Evolutionary conservation across 371 early-diverging fungal genomes (phyloP), one percentile per base, ranked within the genome.

Genomic region (Catenaria anguillulae): DNA sequence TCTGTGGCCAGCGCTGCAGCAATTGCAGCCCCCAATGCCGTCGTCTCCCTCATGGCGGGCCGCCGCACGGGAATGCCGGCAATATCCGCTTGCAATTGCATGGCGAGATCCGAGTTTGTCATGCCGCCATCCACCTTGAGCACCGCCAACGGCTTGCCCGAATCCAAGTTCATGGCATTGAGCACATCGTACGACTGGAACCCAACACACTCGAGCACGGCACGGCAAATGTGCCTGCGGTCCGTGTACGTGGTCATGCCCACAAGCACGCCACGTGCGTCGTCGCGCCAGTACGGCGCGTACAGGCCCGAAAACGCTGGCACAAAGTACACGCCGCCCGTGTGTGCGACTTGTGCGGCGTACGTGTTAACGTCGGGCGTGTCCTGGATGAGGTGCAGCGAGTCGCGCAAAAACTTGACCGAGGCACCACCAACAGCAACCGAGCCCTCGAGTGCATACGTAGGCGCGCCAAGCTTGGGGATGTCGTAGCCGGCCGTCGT

Each of bases 211-310:
- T 94, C 97, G 15, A 94, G 77, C 2, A 87, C 84, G 1, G 95
- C 93, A 37, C 94, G 76, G 31, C 85, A 83, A 59, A 96, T 75
- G 69, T 96, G 94, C 35, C 77, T 75, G 63, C 86, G 85, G 56
- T 81, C 90, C 26, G 92, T 87, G 66, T 83, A 90, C 66, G 88
- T 89, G 0, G 93, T 91, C 62, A 94, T 70, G 5, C 97, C 97
- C 42, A 89, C 80, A 63, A 96, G 79, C 54, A 82, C 76, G 45
- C 93, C 94, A 40, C 92, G 84, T 24, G 91, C 93, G 75, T 93
- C 93, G 63, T 84, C 85, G 40, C 89, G 80, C 97, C 95, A 94
- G 71, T 94, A 88, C 2, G 95, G 97, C 6, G 97, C 92, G 75
- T 90, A 92, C 42, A 94, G 78, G 5, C 95, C 95, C 15, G 87